Base-by-base conservation (phyloP, 2,329 filamentous ascomycete species). In the Hymenoscyphus albidus region DNA sequence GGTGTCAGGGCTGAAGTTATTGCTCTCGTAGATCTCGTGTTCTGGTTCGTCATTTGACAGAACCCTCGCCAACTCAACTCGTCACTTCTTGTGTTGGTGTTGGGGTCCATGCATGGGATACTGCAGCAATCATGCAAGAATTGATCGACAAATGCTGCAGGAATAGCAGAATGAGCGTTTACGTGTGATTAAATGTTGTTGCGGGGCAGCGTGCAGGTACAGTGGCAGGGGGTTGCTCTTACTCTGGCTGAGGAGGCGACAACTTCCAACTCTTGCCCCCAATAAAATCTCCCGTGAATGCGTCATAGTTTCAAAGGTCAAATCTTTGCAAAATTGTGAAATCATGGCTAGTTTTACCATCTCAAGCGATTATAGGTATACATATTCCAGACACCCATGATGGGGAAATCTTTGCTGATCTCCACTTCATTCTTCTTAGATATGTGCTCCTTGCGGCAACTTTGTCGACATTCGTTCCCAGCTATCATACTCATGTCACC, bases 381-480 rank as follows among this genome's bases (percentile, higher is more conserved):
- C 39, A 14, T 13, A 42, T 13, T 55, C 48, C 12, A 13, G 39
- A 42, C 12, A 42, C 16, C 39, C 39, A 42, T 42, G 16, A 13
- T 42, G 12, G 22, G 22, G 22, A 42, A 42, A 13, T 14, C 10
- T 42, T 42, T 42, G 39, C 39, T 42, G 16, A 42, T 14, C 12
- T 42, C 16, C 5, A 14, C 12, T 42, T 42, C 3, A 12, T 13
- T 42, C 39, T 14, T 42, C 39, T 13, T n/a, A 59, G 57, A 59
- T 59, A 59, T 39, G 57, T 59, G 9, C 32, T 59, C 32, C 38
- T 59, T 5, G 38, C 38, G 3, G 38, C 57, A 39, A 42, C 57
- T n/a, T 7, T 35, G 12, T 59, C 57, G 5, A 59, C 57, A 5
- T 59, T 59, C 31, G 42, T 59, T 35, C 31, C 38, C 14, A 59